These are phyloP conservation scores for Stagonosporopsis tanaceti DNA, from an alignment of 2,329 filamentous ascomycete species.

Conservation along the genomic window DNA sequence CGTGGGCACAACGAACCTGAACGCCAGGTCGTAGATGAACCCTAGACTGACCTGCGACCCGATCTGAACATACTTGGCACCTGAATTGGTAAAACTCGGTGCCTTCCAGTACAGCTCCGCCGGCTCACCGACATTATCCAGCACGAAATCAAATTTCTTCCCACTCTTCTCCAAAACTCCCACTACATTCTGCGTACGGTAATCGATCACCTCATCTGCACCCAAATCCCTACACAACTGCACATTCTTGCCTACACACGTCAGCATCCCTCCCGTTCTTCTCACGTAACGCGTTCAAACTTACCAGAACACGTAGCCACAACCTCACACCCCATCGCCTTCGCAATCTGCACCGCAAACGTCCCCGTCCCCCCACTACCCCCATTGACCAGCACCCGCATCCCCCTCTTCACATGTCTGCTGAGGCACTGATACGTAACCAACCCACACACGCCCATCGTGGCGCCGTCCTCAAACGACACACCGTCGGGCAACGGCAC, in stretches of 20 bases:
- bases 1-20: constrained; percentile 33
- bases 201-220: constrained; percentile 69
- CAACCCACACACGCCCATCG: constrained; percentile 32
- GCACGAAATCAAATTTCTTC: constrained; percentile 59
- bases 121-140: constrained; percentile 63
- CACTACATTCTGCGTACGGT: constrained; percentile 57
- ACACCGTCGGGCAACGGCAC: constrained; percentile 27
- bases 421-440: constrained; percentile 33
- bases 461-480: constrained; percentile 24
- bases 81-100: constrained; percentile 23
- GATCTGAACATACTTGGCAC: constrained; percentile 32
- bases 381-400: constrained; percentile 68
- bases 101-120: constrained; percentile 32
- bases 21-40: constrained; percentile 26
- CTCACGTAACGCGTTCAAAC: not conserved
- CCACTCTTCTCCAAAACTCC: constrained; percentile 54
- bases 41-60: constrained; percentile 28
- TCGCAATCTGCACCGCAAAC: constrained; percentile 69
- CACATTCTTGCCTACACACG: constrained; percentile 54
- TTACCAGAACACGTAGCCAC: constrained; percentile 63
- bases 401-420: constrained; percentile 39
- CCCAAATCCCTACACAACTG: constrained; percentile 65
- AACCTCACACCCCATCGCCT: constrained; percentile 65
- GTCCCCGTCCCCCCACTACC: constrained; percentile 68
- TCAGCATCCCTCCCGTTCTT: not conserved